Percentiles rank a stretch among this genome's conserved stretches.
Conservation (phyloP, 1,284 basidiomycete species). For the Marasmius sp. region DNA sequence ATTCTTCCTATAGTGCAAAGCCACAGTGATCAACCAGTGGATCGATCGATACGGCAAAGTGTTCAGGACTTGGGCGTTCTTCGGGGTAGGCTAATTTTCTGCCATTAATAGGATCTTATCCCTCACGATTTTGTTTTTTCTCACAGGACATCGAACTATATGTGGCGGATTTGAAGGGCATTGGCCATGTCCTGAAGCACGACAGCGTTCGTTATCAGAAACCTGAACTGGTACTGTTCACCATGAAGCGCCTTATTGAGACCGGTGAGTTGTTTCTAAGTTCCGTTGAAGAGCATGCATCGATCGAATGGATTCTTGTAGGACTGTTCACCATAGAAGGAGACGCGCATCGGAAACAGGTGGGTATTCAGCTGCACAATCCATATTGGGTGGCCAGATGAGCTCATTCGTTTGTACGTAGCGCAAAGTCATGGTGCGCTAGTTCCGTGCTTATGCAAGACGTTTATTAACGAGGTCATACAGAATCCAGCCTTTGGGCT, state of each 20-base stretch:
- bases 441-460: background rate
- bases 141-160: conserved; percentile 3
- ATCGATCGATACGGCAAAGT: conserved; percentile 6
- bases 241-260: conserved; percentile 4
- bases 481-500: conserved; percentile 15
- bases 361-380: background rate
- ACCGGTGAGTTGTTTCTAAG: background rate
- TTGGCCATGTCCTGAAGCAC: conserved; percentile 9
- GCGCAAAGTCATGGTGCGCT: conserved; percentile 13
- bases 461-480: background rate
- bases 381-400: too few relatives aligned
- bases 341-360: conserved; percentile 12
- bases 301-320: background rate
- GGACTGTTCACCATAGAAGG: conserved; percentile 10
- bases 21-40: conserved; percentile 8
- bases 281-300: background rate
- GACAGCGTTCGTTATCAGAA: conserved; percentile 9
- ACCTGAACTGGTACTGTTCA: conserved; percentile 1
- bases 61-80: background rate
- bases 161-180: conserved; percentile 11
- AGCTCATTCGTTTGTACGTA: background rate
- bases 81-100: conserved; percentile 1
- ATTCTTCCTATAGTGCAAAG: background rate
- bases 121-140: background rate
- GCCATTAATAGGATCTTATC: background rate